Base-by-base conservation (phyloP, 371 early-diverging fungal genomes). In the Mucor indicus region DNA sequence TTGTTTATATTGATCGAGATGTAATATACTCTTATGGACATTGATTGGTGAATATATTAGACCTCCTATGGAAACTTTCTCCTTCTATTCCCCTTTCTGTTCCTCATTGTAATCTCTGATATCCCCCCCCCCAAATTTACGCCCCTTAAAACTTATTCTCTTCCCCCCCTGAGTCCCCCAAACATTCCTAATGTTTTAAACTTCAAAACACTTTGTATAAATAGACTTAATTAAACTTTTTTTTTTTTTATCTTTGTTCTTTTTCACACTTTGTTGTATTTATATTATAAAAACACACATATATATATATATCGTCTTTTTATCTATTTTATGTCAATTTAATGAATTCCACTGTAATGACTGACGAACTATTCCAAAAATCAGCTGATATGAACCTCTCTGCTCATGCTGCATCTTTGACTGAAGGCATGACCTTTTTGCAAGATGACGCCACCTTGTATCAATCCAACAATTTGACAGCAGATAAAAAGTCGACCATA, bases 401-500 rank as follows among this genome's bases (percentile, higher is more conserved):
- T 40, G n/a, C n/a, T n/a, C n/a, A n/a, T n/a, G n/a, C n/a, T n/a
- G n/a, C 41, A 30, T 15, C 33, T 12, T 49, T 13, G n/a, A 23
- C n/a, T 41, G 49, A 49, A 49, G 41, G 32, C 32, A 33, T 40
- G 33, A 23, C 49, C 13, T 49, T 49, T 32, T 49, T 40, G 32
- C 49, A 49, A 40, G 48, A 46, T 36, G 38, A 49, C 7, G 27
- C 24, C 27, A 20, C 29, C n/a, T 49, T 33, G 22, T 33, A 40
- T 17, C 41, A 47, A 36, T 20, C 17, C 20, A 10, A 9, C n/a
- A n/a, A n/a, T n/a, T n/a, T n/a, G n/a, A n/a, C n/a, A n/a, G n/a
- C n/a, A n/a, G n/a, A n/a, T n/a, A n/a, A n/a, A n/a, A n/a, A n/a
- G n/a, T n/a, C n/a, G n/a, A n/a, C n/a, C n/a, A n/a, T n/a, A n/a